Base-by-base conservation (phyloP, 768 basidiomycete genomes). In the Tulasnella sp. region DNA sequence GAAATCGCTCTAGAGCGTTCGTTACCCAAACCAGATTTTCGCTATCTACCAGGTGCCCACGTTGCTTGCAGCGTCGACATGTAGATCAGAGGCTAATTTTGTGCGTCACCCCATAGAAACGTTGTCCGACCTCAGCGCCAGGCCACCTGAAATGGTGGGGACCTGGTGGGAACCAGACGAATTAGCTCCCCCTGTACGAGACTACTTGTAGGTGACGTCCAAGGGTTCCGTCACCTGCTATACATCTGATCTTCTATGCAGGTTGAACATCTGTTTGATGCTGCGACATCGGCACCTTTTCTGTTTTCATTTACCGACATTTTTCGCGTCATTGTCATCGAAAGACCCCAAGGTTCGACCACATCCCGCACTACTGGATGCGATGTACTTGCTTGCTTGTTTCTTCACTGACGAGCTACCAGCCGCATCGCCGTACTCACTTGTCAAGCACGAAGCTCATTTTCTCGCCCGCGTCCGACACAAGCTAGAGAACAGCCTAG, bases 351-450 rank as follows among this genome's bases (percentile, higher is more conserved):
- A n/a, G 23, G 15, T 29, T 3, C 27, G 27, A 37, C 55, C 55
- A n/a, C 59, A 59, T 48, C 39, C 59, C 6, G 31, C 40, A 12
- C 55, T 59, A 4, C 53, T 59, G 17, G 49, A 59, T 14, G 59
- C 59, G 6, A 61, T 59, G 12, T 59, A 59, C 32, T 41, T 59
- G n/a, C 59, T 45, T 3, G 59, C 39, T 6, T 59, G 58, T 21
- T 59, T 43, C 19, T 60, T 59, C 6, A 52, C 50, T 8, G 34
- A 31, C 7, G 25, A 25, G 32, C 37, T 52, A 4, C 34, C 50
- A 3, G 29, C n/a, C 15, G 27, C 58, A 14, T 40, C 32, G 12
- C 46, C 46, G 1, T 48, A 48, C 25, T 17, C 15, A 31, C 19
- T 59, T n/a, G 25, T 29, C 25, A 29, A 36, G 58, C 49, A 59